These are phyloP conservation scores for Cryptococcus wingfieldii DNA, from an alignment of 1,284 basidiomycete species.

Conservation along the genomic window DNA sequence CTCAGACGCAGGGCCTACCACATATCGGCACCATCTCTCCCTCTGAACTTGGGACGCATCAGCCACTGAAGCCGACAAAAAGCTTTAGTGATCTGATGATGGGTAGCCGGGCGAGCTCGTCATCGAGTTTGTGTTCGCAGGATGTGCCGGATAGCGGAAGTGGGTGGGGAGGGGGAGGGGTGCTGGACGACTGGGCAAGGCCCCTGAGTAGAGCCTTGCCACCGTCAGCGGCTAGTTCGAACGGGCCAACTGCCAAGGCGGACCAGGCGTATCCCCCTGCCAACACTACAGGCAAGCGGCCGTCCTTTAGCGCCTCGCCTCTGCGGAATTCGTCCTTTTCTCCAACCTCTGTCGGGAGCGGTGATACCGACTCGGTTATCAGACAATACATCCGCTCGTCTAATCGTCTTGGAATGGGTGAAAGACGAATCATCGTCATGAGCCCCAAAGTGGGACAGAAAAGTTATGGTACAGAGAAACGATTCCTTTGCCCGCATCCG, in stretches of 20 bases:
- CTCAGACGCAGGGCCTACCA: constrained; percentile 5
- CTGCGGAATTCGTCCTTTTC: not conserved
- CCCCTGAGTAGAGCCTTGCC: constrained; percentile 19
- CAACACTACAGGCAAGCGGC: not conserved
- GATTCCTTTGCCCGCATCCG: constrained; percentile 93
- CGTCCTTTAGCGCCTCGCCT: not conserved
- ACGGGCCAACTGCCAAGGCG: too few species aligned
- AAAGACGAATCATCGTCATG: constrained; percentile 91
- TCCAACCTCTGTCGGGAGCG: constrained; percentile 1
- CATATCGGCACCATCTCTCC: constrained; percentile 37
- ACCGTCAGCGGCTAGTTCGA: not conserved
- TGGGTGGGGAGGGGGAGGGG: constrained; percentile 1
- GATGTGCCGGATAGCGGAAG: constrained; percentile 28
- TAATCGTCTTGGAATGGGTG: constrained; percentile 84
- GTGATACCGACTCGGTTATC: constrained; percentile 18
- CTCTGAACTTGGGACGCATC: constrained; percentile 26
- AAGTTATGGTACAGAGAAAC: constrained; percentile 92
- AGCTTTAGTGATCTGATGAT: constrained; percentile 36
- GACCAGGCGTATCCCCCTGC: too few species aligned
- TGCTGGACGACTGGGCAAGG: constrained; percentile 24
- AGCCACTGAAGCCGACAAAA: constrained; percentile 30
- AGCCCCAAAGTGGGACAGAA: constrained; percentile 95
- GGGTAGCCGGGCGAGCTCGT: constrained; percentile 32
- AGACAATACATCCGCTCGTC: constrained; percentile 66
- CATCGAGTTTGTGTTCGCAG: constrained; percentile 32